phyloP scores from a whole-genome alignment of 805 yeast species.

The Lachancea quebecensis region DNA sequence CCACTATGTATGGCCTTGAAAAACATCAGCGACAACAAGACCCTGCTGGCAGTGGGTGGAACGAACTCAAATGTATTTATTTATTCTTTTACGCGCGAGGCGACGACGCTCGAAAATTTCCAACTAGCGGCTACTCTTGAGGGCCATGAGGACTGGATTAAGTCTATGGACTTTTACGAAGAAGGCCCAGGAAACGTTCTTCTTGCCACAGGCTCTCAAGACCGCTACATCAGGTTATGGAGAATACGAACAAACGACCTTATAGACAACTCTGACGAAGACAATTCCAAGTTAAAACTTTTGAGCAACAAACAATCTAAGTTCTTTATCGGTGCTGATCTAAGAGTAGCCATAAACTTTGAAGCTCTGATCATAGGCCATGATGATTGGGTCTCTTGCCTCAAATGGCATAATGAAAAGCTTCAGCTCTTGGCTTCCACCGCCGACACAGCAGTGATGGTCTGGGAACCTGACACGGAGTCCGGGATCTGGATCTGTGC shows the following conservation, averaged over 20 bases:
- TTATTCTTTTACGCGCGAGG: conserved; percentile 37
- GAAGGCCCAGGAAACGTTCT: conserved; percentile 46
- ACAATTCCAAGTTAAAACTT: conserved; percentile 39
- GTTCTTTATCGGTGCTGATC: conserved; percentile 35
- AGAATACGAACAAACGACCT: conserved; percentile 50
- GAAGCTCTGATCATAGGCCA: conserved; percentile 97
- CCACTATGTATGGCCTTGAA: conserved; percentile 26
- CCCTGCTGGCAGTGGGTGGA: conserved; percentile 65
- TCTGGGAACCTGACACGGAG: conserved; percentile 82
- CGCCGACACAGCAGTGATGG: conserved; percentile 87
- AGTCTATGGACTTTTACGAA: conserved; percentile 55
- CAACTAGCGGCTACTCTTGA: conserved; percentile 47
- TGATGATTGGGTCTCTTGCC: conserved; percentile 92
- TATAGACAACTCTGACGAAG: conserved; percentile 51
- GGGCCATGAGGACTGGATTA: conserved; percentile 98
- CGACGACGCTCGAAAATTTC: conserved; percentile 15
- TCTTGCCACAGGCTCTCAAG: conserved; percentile 89
- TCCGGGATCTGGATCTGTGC: conserved; percentile 89
- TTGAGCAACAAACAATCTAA: conserved; percentile 69
- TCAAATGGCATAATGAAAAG: conserved; percentile 64
- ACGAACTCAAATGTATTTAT: conserved; percentile 50
- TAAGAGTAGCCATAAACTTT: conserved; percentile 56
- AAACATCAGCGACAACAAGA: conserved; percentile 27
- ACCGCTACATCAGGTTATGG: conserved; percentile 89
- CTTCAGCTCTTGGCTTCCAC: conserved; percentile 71